Evolutionary conservation across 371 early-diverging fungal genomes (phyloP).

Genomic region (Enterospora canceri): DNA sequence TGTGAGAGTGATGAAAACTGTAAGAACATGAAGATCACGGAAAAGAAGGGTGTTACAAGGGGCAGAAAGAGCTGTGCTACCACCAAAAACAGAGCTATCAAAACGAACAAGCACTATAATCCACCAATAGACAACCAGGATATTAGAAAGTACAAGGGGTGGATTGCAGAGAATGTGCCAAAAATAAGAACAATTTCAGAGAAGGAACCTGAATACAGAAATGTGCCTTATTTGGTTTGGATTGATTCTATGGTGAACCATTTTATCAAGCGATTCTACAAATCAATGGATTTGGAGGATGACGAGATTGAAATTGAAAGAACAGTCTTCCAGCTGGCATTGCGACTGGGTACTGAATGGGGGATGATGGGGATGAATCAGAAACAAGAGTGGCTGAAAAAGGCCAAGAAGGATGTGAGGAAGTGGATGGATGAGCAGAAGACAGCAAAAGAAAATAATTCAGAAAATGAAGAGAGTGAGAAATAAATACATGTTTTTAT

Average conservation of each 20-base stretch:
- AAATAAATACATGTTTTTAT: background rate
- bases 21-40: too few species aligned
- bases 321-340: conserved; percentile 1
- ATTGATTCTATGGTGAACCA: background rate
- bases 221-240: background rate
- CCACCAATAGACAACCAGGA: background rate
- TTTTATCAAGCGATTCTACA: background rate
- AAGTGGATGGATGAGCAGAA: background rate
- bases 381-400: background rate
- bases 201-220: background rate
- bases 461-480: background rate
- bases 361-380: background rate
- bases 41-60: too few species aligned
- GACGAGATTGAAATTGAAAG: background rate
- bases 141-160: background rate
- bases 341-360: background rate
- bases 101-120: background rate
- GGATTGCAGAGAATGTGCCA: too few species aligned
- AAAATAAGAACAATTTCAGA: too few species aligned
- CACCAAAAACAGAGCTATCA: background rate
- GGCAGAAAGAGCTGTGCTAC: background rate
- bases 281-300: background rate
- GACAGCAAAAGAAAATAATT: conserved; percentile 4
- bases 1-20: too few species aligned
- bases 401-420: background rate